phyloP scores from a whole-genome alignment of 2,329 filamentous ascomycete species.

The Didymella lethalis region DNA sequence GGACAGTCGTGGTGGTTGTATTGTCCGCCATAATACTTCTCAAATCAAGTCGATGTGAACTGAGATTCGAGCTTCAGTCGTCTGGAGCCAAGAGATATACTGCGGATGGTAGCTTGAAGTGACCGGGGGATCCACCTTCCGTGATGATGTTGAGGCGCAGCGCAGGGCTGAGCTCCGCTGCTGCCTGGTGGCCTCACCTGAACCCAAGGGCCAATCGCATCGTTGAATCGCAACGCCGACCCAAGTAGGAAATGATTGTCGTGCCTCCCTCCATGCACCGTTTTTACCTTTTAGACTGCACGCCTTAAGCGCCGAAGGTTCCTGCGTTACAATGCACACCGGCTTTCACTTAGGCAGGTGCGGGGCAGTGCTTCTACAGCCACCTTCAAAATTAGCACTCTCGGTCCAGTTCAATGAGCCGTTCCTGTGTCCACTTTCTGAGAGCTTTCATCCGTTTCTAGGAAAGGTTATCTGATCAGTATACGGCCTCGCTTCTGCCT shows the following conservation, averaged over 20 bases:
- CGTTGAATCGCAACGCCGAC: background rate
- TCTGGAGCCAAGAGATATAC: constrained; percentile 11
- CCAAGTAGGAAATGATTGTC: background rate
- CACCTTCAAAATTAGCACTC: background rate
- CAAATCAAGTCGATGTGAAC: background rate
- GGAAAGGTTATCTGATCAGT: background rate
- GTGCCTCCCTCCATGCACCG: background rate
- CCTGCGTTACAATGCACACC: background rate
- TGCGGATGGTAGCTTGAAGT: background rate
- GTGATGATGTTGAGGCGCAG: constrained; percentile 21
- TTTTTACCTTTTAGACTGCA: background rate
- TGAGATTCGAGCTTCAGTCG: background rate
- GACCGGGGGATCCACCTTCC: constrained; percentile 8
- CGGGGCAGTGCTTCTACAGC: background rate
- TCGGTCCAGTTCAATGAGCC: background rate
- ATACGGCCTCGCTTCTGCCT: background rate
- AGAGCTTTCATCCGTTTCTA: background rate
- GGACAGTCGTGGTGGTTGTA: constrained; percentile 21
- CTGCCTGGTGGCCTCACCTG: constrained; percentile 8
- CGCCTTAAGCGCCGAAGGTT: background rate
- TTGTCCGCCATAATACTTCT: constrained; percentile 33
- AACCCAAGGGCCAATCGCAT: constrained; percentile 7
- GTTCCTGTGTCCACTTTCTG: background rate
- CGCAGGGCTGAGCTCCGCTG: constrained; percentile 16
- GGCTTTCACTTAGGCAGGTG: background rate